Evolutionary conservation across 2,329 filamentous ascomycete genomes (phyloP).

Genomic region (Boeremia exigua): DNA sequence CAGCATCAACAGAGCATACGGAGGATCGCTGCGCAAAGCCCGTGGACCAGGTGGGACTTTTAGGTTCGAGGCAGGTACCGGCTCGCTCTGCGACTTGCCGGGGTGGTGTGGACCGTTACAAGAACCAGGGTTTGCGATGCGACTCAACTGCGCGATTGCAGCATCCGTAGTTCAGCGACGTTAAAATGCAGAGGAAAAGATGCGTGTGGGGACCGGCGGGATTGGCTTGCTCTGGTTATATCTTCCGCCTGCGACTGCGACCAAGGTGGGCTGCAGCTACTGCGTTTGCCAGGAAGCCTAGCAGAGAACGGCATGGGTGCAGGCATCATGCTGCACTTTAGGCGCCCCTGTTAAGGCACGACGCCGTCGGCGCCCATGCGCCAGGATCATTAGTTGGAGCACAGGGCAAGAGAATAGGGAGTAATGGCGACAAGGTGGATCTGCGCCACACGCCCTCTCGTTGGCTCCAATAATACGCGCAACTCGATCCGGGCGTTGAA

Average conservation of each 20-base stretch:
- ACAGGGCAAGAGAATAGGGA: conserved; percentile 29
- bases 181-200: conserved; percentile 18
- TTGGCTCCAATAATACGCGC: conserved; percentile 28
- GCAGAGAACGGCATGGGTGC: conserved; percentile 24
- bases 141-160: conserved; percentile 17
- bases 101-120: conserved; percentile 29
- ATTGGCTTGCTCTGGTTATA: conserved; percentile 24
- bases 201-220: conserved; percentile 16
- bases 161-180: conserved; percentile 15
- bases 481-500: conserved; percentile 11
- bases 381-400: conserved; percentile 18
- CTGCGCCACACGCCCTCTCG: conserved; percentile 22
- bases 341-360: conserved; percentile 26
- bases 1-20: conserved; percentile 44
- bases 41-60: conserved; percentile 34
- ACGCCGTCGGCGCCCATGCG: conserved; percentile 23
- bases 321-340: conserved; percentile 27
- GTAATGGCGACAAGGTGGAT: conserved; percentile 19
- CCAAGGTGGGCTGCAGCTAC: conserved; percentile 21
- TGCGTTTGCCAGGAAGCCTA: conserved; percentile 28
- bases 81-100: conserved; percentile 29
- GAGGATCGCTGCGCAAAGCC: conserved; percentile 31
- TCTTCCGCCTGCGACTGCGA: conserved; percentile 18
- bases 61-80: conserved; percentile 37
- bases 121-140: conserved; percentile 25